These are phyloP conservation scores for Aureobasidium subglaciale DNA, from an alignment of 2,329 filamentous ascomycete species.

Conservation along the genomic window DNA sequence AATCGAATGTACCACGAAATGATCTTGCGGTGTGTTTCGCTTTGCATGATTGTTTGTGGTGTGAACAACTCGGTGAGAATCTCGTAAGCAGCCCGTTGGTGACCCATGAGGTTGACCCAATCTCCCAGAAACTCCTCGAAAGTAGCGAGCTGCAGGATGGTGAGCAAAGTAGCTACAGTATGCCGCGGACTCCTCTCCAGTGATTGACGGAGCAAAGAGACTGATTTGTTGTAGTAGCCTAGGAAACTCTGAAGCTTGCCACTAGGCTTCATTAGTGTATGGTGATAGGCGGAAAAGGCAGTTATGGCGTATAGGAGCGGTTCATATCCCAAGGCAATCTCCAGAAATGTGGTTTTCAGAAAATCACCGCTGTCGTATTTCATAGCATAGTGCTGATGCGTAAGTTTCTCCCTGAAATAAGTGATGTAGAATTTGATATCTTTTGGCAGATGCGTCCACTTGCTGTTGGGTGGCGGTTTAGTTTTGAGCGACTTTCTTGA, in stretches of 20 bases:
- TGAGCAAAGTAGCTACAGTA: conserved; percentile 68
- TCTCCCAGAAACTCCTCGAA: conserved; percentile 97
- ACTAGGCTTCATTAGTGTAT: conserved; percentile 61
- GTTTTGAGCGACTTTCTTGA: conserved; percentile 16
- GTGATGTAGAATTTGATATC: conserved; percentile 72
- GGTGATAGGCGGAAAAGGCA: conserved; percentile 82
- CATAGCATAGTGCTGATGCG: conserved; percentile 74
- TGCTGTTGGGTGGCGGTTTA: conserved; percentile 14
- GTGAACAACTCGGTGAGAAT: conserved; percentile 73
- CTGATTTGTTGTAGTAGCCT: conserved; percentile 82
- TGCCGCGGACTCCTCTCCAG: conserved; percentile 65
- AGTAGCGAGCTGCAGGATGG: conserved; percentile 83
- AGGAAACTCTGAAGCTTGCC: conserved; percentile 77
- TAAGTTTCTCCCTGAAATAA: conserved; percentile 72
- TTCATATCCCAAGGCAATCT: conserved; percentile 67
- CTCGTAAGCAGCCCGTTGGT: conserved; percentile 81
- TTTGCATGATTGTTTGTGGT: conserved; percentile 65
- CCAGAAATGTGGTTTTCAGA: conserved; percentile 63
- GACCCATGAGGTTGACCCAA: conserved; percentile 87
- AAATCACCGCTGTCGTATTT: conserved; percentile 66
- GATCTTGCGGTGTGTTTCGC: conserved; percentile 63
- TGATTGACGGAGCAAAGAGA: conserved; percentile 65
- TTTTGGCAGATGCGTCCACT: conserved; percentile 32
- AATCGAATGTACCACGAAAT: conserved; percentile 88
- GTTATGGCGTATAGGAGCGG: conserved; percentile 79